phyloP scores from a whole-genome alignment of 2,329 filamentous ascomycete species.

The Fusarium sp. region DNA sequence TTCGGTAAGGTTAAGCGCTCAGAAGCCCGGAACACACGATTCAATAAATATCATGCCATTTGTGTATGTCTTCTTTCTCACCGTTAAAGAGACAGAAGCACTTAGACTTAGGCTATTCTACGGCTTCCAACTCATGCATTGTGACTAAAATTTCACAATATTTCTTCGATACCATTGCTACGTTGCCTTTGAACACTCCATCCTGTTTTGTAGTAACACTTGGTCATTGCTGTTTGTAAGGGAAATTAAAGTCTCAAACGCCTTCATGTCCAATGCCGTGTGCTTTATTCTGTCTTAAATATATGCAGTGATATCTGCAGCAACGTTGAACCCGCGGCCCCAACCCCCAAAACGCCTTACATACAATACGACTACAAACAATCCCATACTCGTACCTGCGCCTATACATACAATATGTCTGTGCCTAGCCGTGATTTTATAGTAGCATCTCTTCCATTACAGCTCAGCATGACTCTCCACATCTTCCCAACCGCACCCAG shows the following conservation, averaged over 20 bases:
- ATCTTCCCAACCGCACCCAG: slow-evolving; percentile 4
- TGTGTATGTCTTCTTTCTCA: neutral
- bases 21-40: slow-evolving; percentile 13
- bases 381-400: slow-evolving; percentile 24
- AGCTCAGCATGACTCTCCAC: slow-evolving; percentile 7
- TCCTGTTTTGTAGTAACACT: neutral
- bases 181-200: neutral
- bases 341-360: slow-evolving; percentile 41
- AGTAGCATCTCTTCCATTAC: slow-evolving; percentile 19
- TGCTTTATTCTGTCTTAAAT: slow-evolving; percentile 24
- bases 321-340: slow-evolving; percentile 24
- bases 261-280: slow-evolving; percentile 5
- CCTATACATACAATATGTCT: slow-evolving; percentile 28
- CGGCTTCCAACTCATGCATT: slow-evolving; percentile 5
- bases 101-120: neutral
- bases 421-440: slow-evolving; percentile 9
- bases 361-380: slow-evolving; percentile 34
- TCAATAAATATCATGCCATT: slow-evolving; percentile 28
- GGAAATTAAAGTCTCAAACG: neutral
- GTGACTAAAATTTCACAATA: neutral
- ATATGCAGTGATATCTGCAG: slow-evolving; percentile 31
- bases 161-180: slow-evolving; percentile 6
- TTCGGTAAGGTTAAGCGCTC: slow-evolving; percentile 1
- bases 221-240: neutral
- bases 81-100: neutral